A percentile compares a stretch with the other conserved stretches of the same genome.
phyloP scores from a whole-genome alignment of 345 rosid genomes.

The Corymbia maculata region DNA sequence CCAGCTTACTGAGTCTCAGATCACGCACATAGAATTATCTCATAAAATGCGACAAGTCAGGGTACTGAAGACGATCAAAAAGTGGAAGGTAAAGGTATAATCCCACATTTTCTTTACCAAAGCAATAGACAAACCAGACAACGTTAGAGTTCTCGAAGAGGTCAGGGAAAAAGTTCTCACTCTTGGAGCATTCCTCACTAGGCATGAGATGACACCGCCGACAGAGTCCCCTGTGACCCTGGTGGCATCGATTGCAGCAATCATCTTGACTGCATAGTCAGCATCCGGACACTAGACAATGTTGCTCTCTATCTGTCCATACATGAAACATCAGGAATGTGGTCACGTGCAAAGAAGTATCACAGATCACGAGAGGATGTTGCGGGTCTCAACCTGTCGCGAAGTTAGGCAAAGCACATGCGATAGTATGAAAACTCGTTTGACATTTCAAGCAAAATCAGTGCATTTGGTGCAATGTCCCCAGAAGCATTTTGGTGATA shows the following conservation, averaged over 20 bases:
- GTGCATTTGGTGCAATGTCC: neutral
- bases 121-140: neutral
- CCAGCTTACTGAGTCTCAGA: neutral
- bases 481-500: neutral
- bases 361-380: neutral
- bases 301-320: slow-evolving; percentile 75
- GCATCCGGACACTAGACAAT: slow-evolving; percentile 94
- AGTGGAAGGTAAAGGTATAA: neutral
- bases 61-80: neutral
- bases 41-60: neutral
- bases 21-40: neutral
- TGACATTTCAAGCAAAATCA: neutral
- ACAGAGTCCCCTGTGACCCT: slow-evolving; percentile 80
- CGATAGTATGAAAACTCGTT: neutral
- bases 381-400: neutral
- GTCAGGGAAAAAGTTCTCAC: slow-evolving; percentile 25
- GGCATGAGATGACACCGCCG: slow-evolving; percentile 92
- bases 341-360: neutral
- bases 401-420: neutral
- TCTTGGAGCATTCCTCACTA: slow-evolving; percentile 80
- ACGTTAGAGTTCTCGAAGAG: neutral
- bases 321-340: neutral
- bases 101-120: neutral
- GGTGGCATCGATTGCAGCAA: slow-evolving; percentile 75
- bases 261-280: slow-evolving; percentile 90